These are phyloP conservation scores for Xenoacremonium recifei DNA, from an alignment of 2,329 filamentous ascomycete species.

Conservation along the genomic window DNA sequence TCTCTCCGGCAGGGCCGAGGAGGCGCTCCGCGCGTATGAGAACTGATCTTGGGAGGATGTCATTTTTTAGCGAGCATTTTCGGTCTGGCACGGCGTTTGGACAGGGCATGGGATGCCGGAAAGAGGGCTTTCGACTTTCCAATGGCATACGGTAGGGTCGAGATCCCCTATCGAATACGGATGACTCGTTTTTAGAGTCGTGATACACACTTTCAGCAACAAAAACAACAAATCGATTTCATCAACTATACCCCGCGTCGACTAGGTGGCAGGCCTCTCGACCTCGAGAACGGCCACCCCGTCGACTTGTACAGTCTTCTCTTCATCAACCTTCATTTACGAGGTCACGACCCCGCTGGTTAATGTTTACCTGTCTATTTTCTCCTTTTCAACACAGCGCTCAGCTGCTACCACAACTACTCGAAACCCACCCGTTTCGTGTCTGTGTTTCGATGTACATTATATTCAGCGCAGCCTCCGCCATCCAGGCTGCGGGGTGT, in stretches of 20 bases:
- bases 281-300: constrained; percentile 7
- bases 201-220: constrained; percentile 7
- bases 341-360: constrained; percentile 32
- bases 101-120: constrained; percentile 27
- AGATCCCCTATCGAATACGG: constrained; percentile 11
- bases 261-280: constrained; percentile 15
- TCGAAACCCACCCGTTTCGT: constrained; percentile 9
- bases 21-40: constrained; percentile 52
- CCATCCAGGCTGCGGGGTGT: constrained; percentile 21
- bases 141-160: constrained; percentile 14
- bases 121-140: constrained; percentile 12
- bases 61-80: constrained; percentile 28
- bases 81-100: constrained; percentile 36
- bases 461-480: constrained; percentile 27
- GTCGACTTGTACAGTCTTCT: constrained; percentile 8
- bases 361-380: constrained; percentile 35
- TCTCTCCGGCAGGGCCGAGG: constrained; percentile 48
- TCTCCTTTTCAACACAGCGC: constrained; percentile 11
- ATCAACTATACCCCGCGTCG: constrained; percentile 19
- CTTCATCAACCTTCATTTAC: constrained; percentile 25
- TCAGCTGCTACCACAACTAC: constrained; percentile 14
- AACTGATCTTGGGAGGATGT: constrained; percentile 12
- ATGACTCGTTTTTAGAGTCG: constrained; percentile 8
- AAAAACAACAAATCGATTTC: too few relatives aligned
- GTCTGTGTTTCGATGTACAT: constrained; percentile 29